These are phyloP conservation scores for Oemleria cerasiformis DNA, from an alignment of 306 rosid species.

Conservation along the genomic window DNA sequence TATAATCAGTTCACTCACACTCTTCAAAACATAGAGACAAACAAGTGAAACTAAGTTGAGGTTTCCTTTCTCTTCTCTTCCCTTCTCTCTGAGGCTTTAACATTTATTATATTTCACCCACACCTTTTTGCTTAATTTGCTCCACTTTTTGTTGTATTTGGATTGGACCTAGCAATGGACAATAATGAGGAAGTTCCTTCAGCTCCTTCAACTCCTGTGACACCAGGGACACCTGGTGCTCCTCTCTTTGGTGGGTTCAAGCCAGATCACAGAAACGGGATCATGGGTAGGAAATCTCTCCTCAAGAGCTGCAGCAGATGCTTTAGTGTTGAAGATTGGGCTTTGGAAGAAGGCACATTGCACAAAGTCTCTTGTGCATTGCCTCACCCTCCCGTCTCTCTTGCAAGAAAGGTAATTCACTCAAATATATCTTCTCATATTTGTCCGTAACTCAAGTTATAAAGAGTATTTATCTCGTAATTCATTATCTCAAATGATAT, in stretches of 20 bases:
- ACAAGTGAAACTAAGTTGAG: constrained; percentile 17
- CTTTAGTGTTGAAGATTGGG: constrained; percentile 54
- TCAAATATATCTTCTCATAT: background rate
- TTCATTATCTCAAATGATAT: background rate
- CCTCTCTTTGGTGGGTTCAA: constrained; percentile 69
- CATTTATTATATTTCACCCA: background rate
- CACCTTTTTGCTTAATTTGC: background rate
- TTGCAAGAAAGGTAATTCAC: constrained; percentile 60
- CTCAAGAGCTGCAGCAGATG: constrained; percentile 59
- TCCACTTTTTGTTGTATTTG: background rate
- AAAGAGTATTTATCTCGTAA: too few species aligned
- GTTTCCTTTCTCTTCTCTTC: background rate
- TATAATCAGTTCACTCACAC: background rate
- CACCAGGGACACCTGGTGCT: constrained; percentile 80
- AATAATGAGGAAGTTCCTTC: constrained; percentile 51
- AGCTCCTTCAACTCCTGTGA: constrained; percentile 60
- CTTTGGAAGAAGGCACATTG: constrained; percentile 65
- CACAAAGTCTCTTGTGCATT: constrained; percentile 58
- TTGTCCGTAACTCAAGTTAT: background rate
- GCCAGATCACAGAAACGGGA: constrained; percentile 36
- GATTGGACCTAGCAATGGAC: constrained; percentile 30
- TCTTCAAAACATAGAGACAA: constrained; percentile 3
- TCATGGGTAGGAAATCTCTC: constrained; percentile 48
- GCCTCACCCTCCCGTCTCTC: constrained; percentile 63
- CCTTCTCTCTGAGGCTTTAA: background rate